Conservation (phyloP, 495 filamentous ascomycete species). For the Viridothelium virens region DNA sequence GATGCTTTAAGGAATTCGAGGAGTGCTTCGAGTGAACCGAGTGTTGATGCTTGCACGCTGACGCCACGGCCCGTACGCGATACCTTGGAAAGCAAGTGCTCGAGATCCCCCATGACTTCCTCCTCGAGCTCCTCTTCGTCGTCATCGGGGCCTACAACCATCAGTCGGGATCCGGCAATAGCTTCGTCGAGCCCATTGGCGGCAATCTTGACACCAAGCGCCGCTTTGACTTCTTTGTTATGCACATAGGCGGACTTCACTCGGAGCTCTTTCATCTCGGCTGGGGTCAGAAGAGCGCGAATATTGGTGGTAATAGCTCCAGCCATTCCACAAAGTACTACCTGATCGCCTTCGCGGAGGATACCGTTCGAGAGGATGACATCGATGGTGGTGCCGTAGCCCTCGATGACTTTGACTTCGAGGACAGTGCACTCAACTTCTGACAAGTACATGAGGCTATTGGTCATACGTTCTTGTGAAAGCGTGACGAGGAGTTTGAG, state of each 20-base stretch:
- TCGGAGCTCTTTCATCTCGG: slow-evolving; percentile 87
- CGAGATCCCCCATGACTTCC: slow-evolving; percentile 92
- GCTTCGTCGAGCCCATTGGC: slow-evolving; percentile 93
- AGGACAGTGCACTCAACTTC: slow-evolving; percentile 97
- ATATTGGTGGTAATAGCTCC: slow-evolving; percentile 93
- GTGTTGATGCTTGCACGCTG: slow-evolving; percentile 92
- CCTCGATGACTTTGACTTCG: slow-evolving; percentile 98
- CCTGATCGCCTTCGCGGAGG: slow-evolving; percentile 85
- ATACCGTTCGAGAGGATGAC: slow-evolving; percentile 96
- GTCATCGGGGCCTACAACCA: slow-evolving; percentile 89
- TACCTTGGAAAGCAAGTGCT: slow-evolving; percentile 80
- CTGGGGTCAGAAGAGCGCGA: slow-evolving; percentile 90
- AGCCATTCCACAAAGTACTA: slow-evolving; percentile 91
- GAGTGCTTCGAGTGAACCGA: slow-evolving; percentile 92
- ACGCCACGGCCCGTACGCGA: slow-evolving; percentile 89
- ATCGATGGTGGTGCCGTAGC: slow-evolving; percentile 97
- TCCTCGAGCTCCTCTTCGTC: slow-evolving; percentile 95
- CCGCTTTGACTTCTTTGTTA: slow-evolving; percentile 98
- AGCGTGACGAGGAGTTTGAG: slow-evolving; percentile 86
- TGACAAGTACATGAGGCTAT: slow-evolving; percentile 93
- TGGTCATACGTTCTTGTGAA: slow-evolving; percentile 97
- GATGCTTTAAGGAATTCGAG: slow-evolving; percentile 89
- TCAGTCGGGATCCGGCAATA: slow-evolving; percentile 90
- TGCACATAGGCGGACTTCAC: slow-evolving; percentile 93
- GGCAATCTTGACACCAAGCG: slow-evolving; percentile 96